Evolutionary conservation across 2,329 filamentous ascomycete species (phyloP), one percentile per base, ranked within the genome.

Genomic region (Acarospora socialis): DNA sequence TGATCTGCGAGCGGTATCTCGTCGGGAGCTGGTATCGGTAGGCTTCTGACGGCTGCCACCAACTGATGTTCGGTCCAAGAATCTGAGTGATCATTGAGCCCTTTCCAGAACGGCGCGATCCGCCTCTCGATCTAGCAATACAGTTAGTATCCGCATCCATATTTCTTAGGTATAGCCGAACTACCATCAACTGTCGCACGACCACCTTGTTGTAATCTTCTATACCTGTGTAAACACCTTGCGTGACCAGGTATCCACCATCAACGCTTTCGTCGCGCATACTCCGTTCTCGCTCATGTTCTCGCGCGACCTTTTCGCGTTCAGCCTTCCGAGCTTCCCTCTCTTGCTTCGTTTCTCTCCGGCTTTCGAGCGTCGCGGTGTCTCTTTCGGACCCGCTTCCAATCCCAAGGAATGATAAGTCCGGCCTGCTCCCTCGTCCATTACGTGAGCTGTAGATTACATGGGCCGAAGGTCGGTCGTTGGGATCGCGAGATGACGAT

Each of bases 61-160:
- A 98, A 72, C 56, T 98, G 90, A 55, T 90, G 77, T 49, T 98
- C 90, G 8, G 83, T 80, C 90, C 90, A 98, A 32, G 73, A 80
- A 14, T 81, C 71, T 10, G 77, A 78, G 54, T 90, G 83, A 53
- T 95, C 86, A 42, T 93, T 78, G 3, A 98, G 63, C 4, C 90
- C 90, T 50, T 79, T 77, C 84, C 87, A 98, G 54, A 98, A 98
- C 0, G 90, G 90, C 24, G 90, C 90, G 39, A 98, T 59, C 40
- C 80, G 77, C 44, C 90, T 72, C 57, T 98, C 90, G 52, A 98
- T 84, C 87, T 95, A 49, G n/a, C 12, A 16, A 40, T 26, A 38
- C n/a, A 3, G 37, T 52, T n/a, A 45, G 38, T 26, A 26, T 5
- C n/a, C 6, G 9, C 21, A 7, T 27, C 27, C 10, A 32, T 15